Evolutionary conservation across 306 rosid species (phyloP).

Genomic region (Urtica urens): DNA sequence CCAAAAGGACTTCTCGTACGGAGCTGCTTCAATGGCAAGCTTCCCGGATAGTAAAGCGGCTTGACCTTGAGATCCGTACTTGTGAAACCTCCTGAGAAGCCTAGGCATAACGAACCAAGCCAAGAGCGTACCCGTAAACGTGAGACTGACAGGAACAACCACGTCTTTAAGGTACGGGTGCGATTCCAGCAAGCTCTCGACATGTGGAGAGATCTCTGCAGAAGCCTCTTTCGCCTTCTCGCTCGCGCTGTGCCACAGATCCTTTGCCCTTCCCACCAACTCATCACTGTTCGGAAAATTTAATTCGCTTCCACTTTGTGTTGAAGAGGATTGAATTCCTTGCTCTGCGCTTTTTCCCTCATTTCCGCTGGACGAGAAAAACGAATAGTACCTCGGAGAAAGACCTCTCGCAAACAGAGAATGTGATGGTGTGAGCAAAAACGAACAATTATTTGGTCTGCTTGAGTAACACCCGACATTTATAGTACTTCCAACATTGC

Average conservation of each 20-base stretch:
- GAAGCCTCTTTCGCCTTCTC: constrained; percentile 61
- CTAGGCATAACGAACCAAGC: constrained; percentile 88
- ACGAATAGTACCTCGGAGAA: constrained; percentile 34
- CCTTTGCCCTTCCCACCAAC: constrained; percentile 44
- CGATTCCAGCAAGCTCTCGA: constrained; percentile 48
- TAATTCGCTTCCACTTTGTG: constrained; percentile 31
- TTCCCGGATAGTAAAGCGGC: constrained; percentile 36
- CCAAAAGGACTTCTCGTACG: constrained; percentile 82
- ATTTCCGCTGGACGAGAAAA: constrained; percentile 34
- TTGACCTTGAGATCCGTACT: constrained; percentile 48
- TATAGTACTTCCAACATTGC: constrained; percentile 4
- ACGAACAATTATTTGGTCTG: constrained; percentile 19
- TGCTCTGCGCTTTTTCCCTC: constrained; percentile 26
- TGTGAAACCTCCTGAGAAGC: constrained; percentile 66
- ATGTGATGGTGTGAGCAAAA: constrained; percentile 20
- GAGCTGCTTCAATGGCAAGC: constrained; percentile 26
- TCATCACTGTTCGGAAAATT: constrained; percentile 32
- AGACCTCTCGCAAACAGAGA: constrained; percentile 14
- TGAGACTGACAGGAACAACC: constrained; percentile 49
- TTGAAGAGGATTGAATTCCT: constrained; percentile 38
- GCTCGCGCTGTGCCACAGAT: constrained; percentile 46
- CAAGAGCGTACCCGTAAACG: constrained; percentile 50
- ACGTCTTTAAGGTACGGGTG: constrained; percentile 56
- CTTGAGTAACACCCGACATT: constrained; percentile 5
- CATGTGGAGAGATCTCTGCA: constrained; percentile 46